Base-by-base conservation (phyloP, 768 basidiomycete species). In the Mycena vulgaris region DNA sequence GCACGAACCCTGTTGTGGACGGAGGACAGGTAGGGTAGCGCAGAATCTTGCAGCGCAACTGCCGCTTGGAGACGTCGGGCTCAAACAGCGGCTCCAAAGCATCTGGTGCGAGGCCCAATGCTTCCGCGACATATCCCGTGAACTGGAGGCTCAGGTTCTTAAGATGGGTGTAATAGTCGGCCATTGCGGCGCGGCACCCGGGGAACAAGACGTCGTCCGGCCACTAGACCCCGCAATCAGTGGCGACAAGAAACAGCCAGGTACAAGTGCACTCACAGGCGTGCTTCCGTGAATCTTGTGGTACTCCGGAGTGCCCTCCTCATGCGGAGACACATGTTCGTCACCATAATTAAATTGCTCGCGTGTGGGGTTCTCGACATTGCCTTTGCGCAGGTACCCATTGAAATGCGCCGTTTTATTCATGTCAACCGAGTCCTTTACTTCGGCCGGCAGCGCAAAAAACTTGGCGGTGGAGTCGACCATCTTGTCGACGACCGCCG, bases 391-490 rank as follows among this genome's bases (percentile, higher is more conserved):
- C 16, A 86, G 83, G 74, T 90, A 90, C 0, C 89, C 89, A 63
- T 89, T 78, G 78, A 90, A 90, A 72, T 88, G 86, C 6, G 83
- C 84, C 0, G 83, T 84, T 71, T 87, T 83, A 39, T 77, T 80
- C 88, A 89, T 89, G 16, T 78, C 61, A 39, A 87, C 80, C 53
- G 77, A 77, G 64, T 88, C 78, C 77, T 90, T 86, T 25, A 75
- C 74, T 21, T 77, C 80, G 61, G 84, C 80, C 0, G 88, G 86
- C 37, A 90, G 82, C 33, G 75, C 84, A 63, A 90, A 90, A 62
- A 90, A 80, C 40, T 80, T 78, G 1, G 87, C 87, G 3, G 84
- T 82, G 64, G 85, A 84, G 16, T 72, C 80, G 70, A 85, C 75
- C 49, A 90, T 78, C 14, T 78, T 75, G 42, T 85, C 81, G 68